Percentiles rank a stretch among this genome's conserved stretches.
Evolutionary conservation across 2,329 filamentous ascomycete genomes (phyloP).

Genomic region (Nemania abortiva): DNA sequence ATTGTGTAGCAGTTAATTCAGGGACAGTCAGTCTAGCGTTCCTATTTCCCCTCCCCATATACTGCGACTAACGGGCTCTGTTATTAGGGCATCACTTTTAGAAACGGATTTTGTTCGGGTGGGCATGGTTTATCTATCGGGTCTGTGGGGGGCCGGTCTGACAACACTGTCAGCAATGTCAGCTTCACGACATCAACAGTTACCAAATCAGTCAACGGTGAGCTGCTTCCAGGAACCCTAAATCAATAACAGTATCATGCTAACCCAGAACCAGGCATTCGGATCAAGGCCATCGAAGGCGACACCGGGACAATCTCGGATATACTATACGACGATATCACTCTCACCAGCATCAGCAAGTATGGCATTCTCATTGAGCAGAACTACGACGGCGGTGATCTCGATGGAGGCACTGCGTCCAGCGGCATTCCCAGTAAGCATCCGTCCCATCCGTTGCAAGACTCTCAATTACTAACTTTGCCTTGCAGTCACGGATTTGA

Average conservation of each 20-base stretch:
- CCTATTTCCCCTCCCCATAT: neutral
- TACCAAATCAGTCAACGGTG: slow-evolving; percentile 13
- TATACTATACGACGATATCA: slow-evolving; percentile 16
- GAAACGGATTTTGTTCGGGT: slow-evolving; percentile 7
- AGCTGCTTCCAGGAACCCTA: neutral
- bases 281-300: slow-evolving; percentile 8
- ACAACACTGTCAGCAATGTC: slow-evolving; percentile 13
- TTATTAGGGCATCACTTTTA: slow-evolving; percentile 9
- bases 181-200: slow-evolving; percentile 11
- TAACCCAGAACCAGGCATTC: slow-evolving; percentile 1
- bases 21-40: neutral
- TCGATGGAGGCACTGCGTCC: slow-evolving; percentile 5
- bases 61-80: neutral
- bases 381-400: slow-evolving; percentile 17
- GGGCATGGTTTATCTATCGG: slow-evolving; percentile 11
- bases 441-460: neutral
- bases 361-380: slow-evolving; percentile 14
- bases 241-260: neutral
- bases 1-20: slow-evolving; percentile 15
- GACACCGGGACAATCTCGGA: slow-evolving; percentile 3
- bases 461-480: neutral
- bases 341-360: slow-evolving; percentile 10
- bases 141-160: slow-evolving; percentile 7
- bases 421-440: slow-evolving; percentile 12
- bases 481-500: slow-evolving; percentile 7